These are phyloP conservation scores for Fulvia fulva DNA, from an alignment of 2,329 filamentous ascomycete genomes.

Conservation along the genomic window DNA sequence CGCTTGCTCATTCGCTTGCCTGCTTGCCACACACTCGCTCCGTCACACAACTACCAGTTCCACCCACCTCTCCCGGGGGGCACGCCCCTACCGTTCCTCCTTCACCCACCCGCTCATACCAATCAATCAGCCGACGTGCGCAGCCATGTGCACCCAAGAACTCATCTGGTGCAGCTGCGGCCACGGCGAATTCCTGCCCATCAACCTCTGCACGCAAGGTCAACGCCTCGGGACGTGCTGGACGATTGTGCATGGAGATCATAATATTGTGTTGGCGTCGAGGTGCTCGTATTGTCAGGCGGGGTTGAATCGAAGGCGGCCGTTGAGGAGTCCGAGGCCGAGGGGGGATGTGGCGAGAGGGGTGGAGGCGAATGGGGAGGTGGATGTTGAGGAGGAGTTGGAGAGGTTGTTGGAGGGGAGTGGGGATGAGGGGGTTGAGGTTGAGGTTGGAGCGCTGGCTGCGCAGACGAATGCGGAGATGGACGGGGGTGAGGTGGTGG, in stretches of 20 bases:
- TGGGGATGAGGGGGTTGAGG: not conserved
- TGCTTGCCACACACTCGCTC: not conserved
- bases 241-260: constrained; percentile 29
- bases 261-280: constrained; percentile 20
- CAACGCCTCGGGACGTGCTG: constrained; percentile 22
- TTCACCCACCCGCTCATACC: not conserved
- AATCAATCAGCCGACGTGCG: not conserved
- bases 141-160: constrained; percentile 32
- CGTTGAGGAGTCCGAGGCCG: constrained; percentile 17
- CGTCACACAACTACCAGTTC: not conserved
- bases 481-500: not conserved
- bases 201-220: constrained; percentile 23
- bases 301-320: constrained; percentile 18
- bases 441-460: not conserved
- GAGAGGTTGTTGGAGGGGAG: constrained; percentile 7
- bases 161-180: constrained; percentile 34
- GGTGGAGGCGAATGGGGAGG: constrained; percentile 3
- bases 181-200: constrained; percentile 32
- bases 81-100: not conserved
- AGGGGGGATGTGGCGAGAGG: constrained; percentile 8
- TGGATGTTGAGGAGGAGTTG: constrained; percentile 7
- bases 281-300: constrained; percentile 29
- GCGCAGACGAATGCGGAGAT: not conserved
- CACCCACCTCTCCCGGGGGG: not conserved
- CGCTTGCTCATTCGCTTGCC: not conserved